Base-by-base conservation (phyloP, 441 rosid genomes). In the Croton laevigatus region DNA sequence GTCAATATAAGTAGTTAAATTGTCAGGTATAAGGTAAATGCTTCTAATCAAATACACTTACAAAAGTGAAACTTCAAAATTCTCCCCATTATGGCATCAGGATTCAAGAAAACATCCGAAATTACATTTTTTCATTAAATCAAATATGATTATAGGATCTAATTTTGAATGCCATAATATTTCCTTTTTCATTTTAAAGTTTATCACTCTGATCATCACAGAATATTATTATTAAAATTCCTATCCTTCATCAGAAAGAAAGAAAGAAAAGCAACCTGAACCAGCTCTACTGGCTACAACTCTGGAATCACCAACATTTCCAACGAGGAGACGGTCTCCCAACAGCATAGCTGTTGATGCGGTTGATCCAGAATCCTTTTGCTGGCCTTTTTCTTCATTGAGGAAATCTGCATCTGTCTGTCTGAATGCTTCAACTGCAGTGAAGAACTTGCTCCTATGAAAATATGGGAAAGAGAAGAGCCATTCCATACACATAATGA, bases 301-400 rank as follows among this genome's bases (percentile, higher is more conserved):
- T 84, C 97, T 86, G 70, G 96, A 92, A 82, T 92, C 97, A 58
- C 97, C 97, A 71, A 90, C 97, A 83, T 92, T 92, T 36, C 94
- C 97, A 85, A 88, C 96, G 71, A 90, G 81, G 62, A 92, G 78
- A 71, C 87, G 83, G 67, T 85, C 83, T 44, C 96, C 94, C 16
- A 90, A 65, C 14, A 92, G 89, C 23, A 92, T 73, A 53, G 87
- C 97, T 68, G 96, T 91, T 46, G 96, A 87, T 5, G 97, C 97
- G 57, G 97, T 92, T 53, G 97, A 92, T 19, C 96, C 96, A 59
- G 97, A 79, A 72, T 87, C 91, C 70, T 82, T 86, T 8, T 87
- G 78, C 55, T 88, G 90, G 45, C 80, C 88, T 51, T 73, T 85
- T 77, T 90, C 97, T 69, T 82, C 88, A 74, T 81, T 81, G 2